phyloP scores from a whole-genome alignment of 345 rosid genomes.

The Dimocarpus longan region DNA sequence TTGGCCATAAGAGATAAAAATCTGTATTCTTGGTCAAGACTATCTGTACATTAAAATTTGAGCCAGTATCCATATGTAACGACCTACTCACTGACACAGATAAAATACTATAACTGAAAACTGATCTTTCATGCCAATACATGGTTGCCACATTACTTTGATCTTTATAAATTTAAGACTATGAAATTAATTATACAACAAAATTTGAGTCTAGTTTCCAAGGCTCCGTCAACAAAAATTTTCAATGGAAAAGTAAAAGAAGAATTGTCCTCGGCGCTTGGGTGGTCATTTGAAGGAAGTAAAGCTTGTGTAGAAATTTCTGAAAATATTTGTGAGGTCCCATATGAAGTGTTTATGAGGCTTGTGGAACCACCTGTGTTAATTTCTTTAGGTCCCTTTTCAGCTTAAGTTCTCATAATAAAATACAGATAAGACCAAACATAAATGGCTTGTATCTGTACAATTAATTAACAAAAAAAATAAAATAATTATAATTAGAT shows the following conservation, averaged over 20 bases:
- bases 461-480: neutral
- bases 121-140: neutral
- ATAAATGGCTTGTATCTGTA: conserved; percentile 21
- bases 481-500: neutral
- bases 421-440: conserved; percentile 29
- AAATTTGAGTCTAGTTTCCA: neutral
- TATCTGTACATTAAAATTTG: too few species aligned
- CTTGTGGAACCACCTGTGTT: neutral
- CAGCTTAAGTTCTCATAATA: conserved; percentile 18
- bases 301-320: neutral
- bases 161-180: neutral
- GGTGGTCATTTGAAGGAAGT: neutral
- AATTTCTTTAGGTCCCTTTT: neutral
- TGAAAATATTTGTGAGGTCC: neutral
- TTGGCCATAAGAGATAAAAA: neutral
- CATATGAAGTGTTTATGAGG: neutral
- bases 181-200: neutral
- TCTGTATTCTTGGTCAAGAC: neutral
- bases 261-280: conserved; percentile 9
- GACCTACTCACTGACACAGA: neutral
- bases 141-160: neutral
- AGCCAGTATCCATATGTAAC: neutral
- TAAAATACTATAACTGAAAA: neutral
- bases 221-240: neutral
- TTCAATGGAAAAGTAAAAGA: neutral